phyloP scores from a whole-genome alignment of 2,329 filamentous ascomycete species.

The Aulographum hederae region DNA sequence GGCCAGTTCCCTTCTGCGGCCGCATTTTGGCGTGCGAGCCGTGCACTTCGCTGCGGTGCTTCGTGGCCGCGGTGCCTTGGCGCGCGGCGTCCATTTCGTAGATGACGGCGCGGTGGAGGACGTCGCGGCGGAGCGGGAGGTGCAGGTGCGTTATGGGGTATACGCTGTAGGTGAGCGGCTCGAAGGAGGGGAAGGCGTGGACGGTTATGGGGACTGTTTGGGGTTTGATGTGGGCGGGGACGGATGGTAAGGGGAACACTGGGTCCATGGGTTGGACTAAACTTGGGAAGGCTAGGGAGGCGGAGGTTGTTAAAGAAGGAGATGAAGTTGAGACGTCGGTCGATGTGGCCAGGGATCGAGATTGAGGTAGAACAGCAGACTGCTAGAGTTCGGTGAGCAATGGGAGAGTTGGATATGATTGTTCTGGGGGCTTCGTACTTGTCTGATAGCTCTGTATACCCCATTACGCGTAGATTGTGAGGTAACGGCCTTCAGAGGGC shows the following conservation, averaged over 20 bases:
- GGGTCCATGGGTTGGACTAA: no score
- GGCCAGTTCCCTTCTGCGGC: constrained; percentile 73
- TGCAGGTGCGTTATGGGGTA: constrained; percentile 72
- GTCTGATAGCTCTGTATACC: no score
- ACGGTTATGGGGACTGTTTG: constrained; percentile 61
- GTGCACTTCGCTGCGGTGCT: constrained; percentile 66
- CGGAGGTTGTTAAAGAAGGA: neutral
- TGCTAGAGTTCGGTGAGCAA: no score
- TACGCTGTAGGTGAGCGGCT: constrained; percentile 58
- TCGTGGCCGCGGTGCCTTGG: constrained; percentile 68
- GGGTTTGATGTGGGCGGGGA: constrained; percentile 13
- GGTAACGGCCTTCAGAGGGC: no score
- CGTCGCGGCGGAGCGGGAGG: constrained; percentile 73
- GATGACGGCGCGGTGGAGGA: constrained; percentile 79
- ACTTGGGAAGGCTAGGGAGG: no score
- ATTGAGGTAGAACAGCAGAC: no score
- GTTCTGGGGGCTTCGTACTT: no score
- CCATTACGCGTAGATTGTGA: no score
- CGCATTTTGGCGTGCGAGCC: constrained; percentile 69
- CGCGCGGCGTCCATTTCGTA: constrained; percentile 84
- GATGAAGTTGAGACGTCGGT: constrained; percentile 1
- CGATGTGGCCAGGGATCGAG: constrained; percentile 1
- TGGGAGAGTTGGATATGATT: no score
- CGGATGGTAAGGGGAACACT: no score
- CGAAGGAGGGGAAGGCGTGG: constrained; percentile 77